Conservation (phyloP, 1,139 yeast species). For the Pichia sp. region DNA sequence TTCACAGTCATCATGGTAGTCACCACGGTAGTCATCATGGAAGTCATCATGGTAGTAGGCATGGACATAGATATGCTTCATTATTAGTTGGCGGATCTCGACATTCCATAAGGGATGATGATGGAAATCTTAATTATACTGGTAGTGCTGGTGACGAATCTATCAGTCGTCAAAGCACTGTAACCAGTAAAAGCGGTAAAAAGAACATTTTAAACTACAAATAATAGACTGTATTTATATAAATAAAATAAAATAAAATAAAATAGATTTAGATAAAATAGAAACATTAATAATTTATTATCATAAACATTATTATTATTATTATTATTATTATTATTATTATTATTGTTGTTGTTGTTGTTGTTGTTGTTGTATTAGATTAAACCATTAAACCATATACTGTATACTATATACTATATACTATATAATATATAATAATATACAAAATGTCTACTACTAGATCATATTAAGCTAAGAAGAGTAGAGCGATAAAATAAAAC, state of each 20-base stretch:
- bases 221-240: background rate
- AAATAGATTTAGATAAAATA: background rate
- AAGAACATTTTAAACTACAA: conserved; percentile 14
- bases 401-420: no score
- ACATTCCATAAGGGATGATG: conserved; percentile 12
- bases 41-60: conserved; percentile 2
- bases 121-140: background rate
- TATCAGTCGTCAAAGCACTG: background rate
- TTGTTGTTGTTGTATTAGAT: no score
- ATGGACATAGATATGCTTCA: conserved; percentile 4
- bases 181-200: conserved; percentile 4
- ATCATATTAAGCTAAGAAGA: no score
- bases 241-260: background rate
- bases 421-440: no score
- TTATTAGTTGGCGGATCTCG: conserved; percentile 3
- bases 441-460: no score
- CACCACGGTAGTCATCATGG: conserved; percentile 7
- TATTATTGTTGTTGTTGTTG: no score
- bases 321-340: no score
- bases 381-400: no score
- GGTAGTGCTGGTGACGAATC: conserved; percentile 1
- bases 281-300: background rate
- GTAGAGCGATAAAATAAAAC: no score
- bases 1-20: conserved; percentile 9
- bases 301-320: no score